Conservation (phyloP, 2,329 filamentous ascomycete genomes). For the Monosporascus cannonballus region DNA sequence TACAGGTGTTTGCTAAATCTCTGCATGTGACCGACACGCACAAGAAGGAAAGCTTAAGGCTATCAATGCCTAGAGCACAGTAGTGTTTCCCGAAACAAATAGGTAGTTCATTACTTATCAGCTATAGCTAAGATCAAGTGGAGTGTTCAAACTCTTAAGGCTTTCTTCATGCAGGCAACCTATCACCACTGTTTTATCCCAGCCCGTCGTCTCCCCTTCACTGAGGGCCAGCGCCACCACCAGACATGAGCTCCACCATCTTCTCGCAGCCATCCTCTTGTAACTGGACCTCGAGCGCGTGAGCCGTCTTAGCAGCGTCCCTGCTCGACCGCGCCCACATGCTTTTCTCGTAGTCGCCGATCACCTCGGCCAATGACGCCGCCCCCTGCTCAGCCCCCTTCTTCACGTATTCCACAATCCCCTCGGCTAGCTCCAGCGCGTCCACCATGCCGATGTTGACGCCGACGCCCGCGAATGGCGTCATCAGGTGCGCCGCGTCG, state of each 20-base stretch:
- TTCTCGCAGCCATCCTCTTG: constrained; percentile 9
- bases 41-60: too few relatives aligned
- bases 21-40: too few relatives aligned
- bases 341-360: constrained; percentile 14
- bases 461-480: constrained; percentile 41
- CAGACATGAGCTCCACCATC: constrained; percentile 10
- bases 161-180: too few relatives aligned
- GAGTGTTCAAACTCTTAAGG: too few relatives aligned
- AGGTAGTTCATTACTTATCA: too few relatives aligned
- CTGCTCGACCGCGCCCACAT: constrained; percentile 16
- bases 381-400: constrained; percentile 5
- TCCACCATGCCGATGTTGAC: constrained; percentile 44
- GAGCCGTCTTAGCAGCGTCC: constrained; percentile 11
- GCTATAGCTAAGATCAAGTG: too few relatives aligned
- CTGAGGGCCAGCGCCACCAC: background rate
- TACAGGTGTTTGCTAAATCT: too few relatives aligned
- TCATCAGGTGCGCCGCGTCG: constrained; percentile 45
- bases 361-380: constrained; percentile 7
- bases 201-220: background rate
- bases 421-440: constrained; percentile 31
- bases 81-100: too few relatives aligned
- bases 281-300: constrained; percentile 13
- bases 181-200: background rate
- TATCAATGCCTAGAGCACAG: too few relatives aligned
- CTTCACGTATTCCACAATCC: constrained; percentile 8